Percentiles rank a stretch among this genome's conserved stretches.
These are phyloP conservation scores for Hyphodiscus hymeniophilus DNA, from an alignment of 495 filamentous ascomycete species.

Conservation along the genomic window DNA sequence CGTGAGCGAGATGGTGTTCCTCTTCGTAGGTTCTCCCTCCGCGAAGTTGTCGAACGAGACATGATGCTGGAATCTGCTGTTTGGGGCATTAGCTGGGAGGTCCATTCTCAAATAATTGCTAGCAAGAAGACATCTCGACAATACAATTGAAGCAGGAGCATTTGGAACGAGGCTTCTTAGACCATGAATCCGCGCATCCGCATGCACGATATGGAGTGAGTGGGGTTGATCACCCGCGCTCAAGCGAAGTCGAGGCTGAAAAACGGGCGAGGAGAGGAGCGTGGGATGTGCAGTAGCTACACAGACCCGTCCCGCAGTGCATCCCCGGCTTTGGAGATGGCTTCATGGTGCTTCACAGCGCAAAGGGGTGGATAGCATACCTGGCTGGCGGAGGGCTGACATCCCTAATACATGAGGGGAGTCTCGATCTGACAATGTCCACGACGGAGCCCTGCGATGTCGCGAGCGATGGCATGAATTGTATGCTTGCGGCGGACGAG, in stretches of 20 bases:
- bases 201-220: not conserved
- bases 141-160: not conserved
- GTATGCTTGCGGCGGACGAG: conserved; percentile 12
- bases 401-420: conserved; percentile 10
- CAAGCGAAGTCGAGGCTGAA: not conserved
- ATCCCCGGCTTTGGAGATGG: not conserved
- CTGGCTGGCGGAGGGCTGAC: conserved; percentile 19
- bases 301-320: not conserved
- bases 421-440: conserved; percentile 4
- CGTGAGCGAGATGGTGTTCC: conserved; percentile 76
- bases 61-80: conserved; percentile 47
- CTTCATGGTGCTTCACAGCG: not conserved
- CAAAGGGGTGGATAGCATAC: conserved; percentile 14
- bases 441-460: not conserved
- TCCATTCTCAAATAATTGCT: conserved; percentile 1
- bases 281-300: conserved; percentile 5
- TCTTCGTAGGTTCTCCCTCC: conserved; percentile 51
- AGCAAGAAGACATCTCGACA: not conserved
- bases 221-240: conserved; percentile 6
- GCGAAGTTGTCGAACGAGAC: conserved; percentile 95
- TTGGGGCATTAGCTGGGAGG: conserved; percentile 14
- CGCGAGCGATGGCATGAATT: conserved; percentile 10
- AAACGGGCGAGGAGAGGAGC: not conserved
- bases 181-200: too few relatives aligned
- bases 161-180: not conserved